phyloP scores from a whole-genome alignment of 2,329 filamentous ascomycete genomes.

The Fusarium sulawesiense region DNA sequence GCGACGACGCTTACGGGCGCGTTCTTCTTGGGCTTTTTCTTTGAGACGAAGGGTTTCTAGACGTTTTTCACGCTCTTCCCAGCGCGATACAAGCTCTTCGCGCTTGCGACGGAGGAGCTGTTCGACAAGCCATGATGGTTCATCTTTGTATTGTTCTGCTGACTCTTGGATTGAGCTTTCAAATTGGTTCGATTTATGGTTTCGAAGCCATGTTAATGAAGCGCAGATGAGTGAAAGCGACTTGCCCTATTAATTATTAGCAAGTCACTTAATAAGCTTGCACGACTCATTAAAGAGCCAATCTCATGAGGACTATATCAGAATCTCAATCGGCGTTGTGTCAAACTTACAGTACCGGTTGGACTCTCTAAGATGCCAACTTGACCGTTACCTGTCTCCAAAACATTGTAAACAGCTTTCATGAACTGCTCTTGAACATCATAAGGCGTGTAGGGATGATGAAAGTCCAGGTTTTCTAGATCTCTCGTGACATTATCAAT shows the following conservation, averaged over 20 bases:
- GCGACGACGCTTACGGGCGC: conserved; percentile 60
- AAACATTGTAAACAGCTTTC: conserved; percentile 81
- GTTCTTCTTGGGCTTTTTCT: conserved; percentile 67
- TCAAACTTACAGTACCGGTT: conserved; percentile 74
- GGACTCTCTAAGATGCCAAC: conserved; percentile 92
- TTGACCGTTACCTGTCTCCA: conserved; percentile 76
- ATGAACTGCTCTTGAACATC: conserved; percentile 90
- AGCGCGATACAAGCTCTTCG: conserved; percentile 72
- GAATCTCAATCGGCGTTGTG: neutral
- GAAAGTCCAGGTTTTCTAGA: conserved; percentile 68
- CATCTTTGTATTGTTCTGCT: conserved; percentile 66
- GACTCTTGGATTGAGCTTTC: conserved; percentile 63
- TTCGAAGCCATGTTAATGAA: conserved; percentile 89
- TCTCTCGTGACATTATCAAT: conserved; percentile 34
- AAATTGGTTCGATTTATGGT: conserved; percentile 74
- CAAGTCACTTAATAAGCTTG: neutral
- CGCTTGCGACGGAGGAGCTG: conserved; percentile 77
- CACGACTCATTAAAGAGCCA: neutral
- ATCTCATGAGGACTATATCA: neutral
- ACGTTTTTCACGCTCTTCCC: conserved; percentile 79
- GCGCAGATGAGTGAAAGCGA: conserved; percentile 92
- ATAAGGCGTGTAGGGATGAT: conserved; percentile 90
- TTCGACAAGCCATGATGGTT: conserved; percentile 87
- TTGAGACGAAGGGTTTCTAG: conserved; percentile 73
- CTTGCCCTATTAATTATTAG: conserved; percentile 72